Base-by-base conservation (phyloP, 2,329 filamentous ascomycete genomes). In the Microcyclosporella mali region DNA sequence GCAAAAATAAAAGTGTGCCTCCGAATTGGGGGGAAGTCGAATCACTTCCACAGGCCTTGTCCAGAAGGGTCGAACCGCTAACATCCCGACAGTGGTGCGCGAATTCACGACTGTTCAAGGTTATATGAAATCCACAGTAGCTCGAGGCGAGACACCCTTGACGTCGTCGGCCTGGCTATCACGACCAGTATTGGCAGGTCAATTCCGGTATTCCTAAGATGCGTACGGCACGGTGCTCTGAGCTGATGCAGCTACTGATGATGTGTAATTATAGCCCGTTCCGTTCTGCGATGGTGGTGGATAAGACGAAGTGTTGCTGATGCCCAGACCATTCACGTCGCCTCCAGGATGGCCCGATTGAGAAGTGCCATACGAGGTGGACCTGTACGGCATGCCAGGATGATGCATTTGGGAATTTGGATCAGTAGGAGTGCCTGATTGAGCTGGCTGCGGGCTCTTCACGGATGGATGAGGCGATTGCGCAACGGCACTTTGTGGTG, bases 311-410 rank as follows among this genome's bases (percentile, higher is more conserved):
- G 43, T 46, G 34, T 41, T 50, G 37, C 50, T 55, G 44, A 61
- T 60, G 9, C 58, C 58, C 4, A 61, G 49, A 12, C 59, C 59
- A 18, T 52, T 57, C 53, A 59, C 58, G 25, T 59, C 58, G 43
- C 46, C 43, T 14, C 47, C 48, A 17, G 46, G 38, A 33, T 55
- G 50, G 3, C 48, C 44, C 2, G 56, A 56, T 32, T 55, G 54
- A n/a, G 55, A 50, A 28, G 57, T 43, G 8, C 29, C 44, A 29
- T 56, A 57, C 10, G 50, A 41, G 17, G 43, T 34, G 2, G 45
- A 38, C 2, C 53, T 47, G 35, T 59, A 56, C 10, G 54, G 45
- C 51, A 58, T 51, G n/a, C 54, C 50, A 9, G 40, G 31, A 36
- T 43, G 49, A 31, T 49, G 52, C 37, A 52, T 46, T 30, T 46